Evolutionary conservation across 305 asterid genomes (phyloP).

Genomic region (Ilex paraguariensis): DNA sequence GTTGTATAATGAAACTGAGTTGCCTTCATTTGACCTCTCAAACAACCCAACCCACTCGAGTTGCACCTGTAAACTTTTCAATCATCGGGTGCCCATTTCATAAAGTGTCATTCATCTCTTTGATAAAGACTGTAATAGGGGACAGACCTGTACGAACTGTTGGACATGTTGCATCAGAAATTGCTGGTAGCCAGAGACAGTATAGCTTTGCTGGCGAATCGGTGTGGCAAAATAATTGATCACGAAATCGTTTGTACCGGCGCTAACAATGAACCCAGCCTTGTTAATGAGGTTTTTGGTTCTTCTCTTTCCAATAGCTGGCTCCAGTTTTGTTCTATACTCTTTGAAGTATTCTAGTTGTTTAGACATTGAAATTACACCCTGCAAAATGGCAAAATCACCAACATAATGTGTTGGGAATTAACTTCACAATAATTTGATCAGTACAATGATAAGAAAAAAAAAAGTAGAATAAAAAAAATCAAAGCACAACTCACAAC

Average conservation of each 20-base stretch:
- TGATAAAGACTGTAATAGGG: background rate
- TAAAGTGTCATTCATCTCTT: background rate
- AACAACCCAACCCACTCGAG: too few relatives aligned
- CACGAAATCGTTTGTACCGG: conserved; percentile 78
- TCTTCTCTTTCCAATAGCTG: conserved; percentile 42
- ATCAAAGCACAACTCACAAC: too few relatives aligned
- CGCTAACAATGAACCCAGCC: conserved; percentile 53
- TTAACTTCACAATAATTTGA: too few relatives aligned
- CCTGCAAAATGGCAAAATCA: conserved; percentile 23
- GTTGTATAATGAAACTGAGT: too few relatives aligned
- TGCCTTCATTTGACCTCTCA: too few relatives aligned
- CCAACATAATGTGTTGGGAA: background rate
- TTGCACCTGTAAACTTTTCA: too few relatives aligned
- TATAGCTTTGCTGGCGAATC: conserved; percentile 40
- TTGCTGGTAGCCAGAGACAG: conserved; percentile 30
- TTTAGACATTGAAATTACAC: conserved; percentile 35
- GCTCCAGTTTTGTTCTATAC: conserved; percentile 40
- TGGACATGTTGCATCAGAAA: background rate
- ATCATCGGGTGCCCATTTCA: too few relatives aligned
- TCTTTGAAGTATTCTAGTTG: conserved; percentile 56
- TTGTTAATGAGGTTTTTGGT: conserved; percentile 34
- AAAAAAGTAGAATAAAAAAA: too few relatives aligned
- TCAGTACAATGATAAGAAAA: too few relatives aligned
- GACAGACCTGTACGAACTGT: conserved; percentile 45
- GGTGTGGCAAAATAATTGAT: conserved; percentile 55